Evolutionary conservation across 2,329 filamentous ascomycete genomes (phyloP), one percentile per base, ranked within the genome.

Genomic region (Capronia epimyces): DNA sequence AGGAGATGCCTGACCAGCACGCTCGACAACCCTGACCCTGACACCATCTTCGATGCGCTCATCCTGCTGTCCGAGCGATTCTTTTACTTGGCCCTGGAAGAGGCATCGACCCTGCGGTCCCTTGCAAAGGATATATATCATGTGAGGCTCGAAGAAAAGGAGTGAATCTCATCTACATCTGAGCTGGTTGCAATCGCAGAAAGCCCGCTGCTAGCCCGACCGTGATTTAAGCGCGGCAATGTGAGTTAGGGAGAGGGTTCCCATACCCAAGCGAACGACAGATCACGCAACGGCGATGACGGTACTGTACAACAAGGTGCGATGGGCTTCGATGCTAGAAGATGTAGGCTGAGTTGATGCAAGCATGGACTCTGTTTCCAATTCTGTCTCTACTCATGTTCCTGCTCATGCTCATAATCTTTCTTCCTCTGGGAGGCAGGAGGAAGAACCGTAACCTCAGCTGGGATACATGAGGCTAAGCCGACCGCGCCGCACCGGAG

Each of bases 41-140:
- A 50, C n/a, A 10, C 18, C 16, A 48, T 48, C 15, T 43, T 43
- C 13, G 20, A 25, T 6, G 31, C 32, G 13, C 34, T 50, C 18
- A 5, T 44, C 3, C 10, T 21, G 7, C 31, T 45, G 21, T 48
- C 52, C 2, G 6, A 47, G 9, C 29, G 15, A 18, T 54, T 50
- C 32, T 54, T 54, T 43, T 51, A 54, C 40, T 47, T 50, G 8
- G 52, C 48, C 20, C 31, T 39, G 16, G 52, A 39, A 1, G 43
- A 54, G 40, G 41, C 36, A 18, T 34, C 32, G n/a, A 29, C 40
- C 21, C 7, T 52, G 39, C 25, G 40, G 22, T 37, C 44, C 15
- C 15, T 52, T 9, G 50, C 50, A 12, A 32, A 47, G 2, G 44
- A 48, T 15, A 13, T 52, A n/a, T n/a, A n/a, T 3, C 25, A 46